Conservation (phyloP, 2,329 filamentous ascomycete genomes). For the Amylocarpus encephaloides region DNA sequence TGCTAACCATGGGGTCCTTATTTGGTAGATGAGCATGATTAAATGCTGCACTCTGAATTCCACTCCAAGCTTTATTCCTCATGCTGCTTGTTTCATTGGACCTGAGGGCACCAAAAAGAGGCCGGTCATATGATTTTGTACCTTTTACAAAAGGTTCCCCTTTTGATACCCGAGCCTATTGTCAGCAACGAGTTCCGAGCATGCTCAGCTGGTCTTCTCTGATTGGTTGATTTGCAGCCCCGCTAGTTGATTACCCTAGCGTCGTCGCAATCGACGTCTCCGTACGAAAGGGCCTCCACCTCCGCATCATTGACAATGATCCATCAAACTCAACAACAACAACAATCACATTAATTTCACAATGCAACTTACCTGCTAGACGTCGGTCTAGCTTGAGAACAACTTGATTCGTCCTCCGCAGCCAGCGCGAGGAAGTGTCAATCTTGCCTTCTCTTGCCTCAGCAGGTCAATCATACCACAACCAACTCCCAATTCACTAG, state of each 20-base stretch:
- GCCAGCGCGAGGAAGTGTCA: conserved; percentile 39
- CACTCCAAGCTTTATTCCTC: too few species aligned
- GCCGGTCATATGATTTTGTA: too few species aligned
- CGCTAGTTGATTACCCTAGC: neutral
- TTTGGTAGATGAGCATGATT: too few species aligned
- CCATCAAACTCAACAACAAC: conserved; percentile 4
- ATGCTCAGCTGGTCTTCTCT: neutral
- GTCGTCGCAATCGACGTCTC: neutral
- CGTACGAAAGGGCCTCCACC: neutral
- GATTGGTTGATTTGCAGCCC: neutral
- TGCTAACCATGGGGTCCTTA: too few species aligned
- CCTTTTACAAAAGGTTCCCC: too few species aligned
- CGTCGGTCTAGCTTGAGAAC: conserved; percentile 39
- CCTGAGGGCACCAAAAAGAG: too few species aligned
- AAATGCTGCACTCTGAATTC: too few species aligned
- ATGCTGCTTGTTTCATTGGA: too few species aligned
- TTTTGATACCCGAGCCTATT: neutral
- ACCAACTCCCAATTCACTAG: conserved; percentile 7
- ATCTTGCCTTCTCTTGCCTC: conserved; percentile 37
- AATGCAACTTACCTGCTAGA: conserved; percentile 36
- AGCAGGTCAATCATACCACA: conserved; percentile 30
- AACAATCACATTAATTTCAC: conserved; percentile 15
- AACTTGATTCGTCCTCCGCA: conserved; percentile 37
- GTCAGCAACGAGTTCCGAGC: neutral
- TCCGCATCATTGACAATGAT: neutral